phyloP scores from a whole-genome alignment of 2,329 filamentous ascomycete genomes.

The Tolypocladium amazonense region DNA sequence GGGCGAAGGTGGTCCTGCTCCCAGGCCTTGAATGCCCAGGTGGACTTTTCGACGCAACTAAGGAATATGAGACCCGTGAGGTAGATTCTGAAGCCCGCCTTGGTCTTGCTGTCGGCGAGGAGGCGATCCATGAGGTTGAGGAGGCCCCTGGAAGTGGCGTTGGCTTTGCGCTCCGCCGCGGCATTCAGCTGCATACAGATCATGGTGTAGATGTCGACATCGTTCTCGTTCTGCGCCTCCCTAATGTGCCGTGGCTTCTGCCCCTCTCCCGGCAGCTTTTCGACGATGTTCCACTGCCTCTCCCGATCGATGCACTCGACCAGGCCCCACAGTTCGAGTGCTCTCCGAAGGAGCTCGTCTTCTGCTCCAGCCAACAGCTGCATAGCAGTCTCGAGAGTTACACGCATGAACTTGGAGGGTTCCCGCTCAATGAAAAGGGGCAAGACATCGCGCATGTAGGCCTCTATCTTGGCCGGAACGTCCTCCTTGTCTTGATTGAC shows the following conservation, averaged over 20 bases:
- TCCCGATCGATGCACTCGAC: conserved; percentile 57
- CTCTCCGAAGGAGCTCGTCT: conserved; percentile 46
- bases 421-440: conserved; percentile 48
- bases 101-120: conserved; percentile 49
- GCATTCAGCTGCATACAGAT: conserved; percentile 55
- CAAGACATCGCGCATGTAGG: conserved; percentile 48
- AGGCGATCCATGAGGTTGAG: conserved; percentile 51
- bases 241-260: conserved; percentile 35
- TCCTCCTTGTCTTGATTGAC: conserved; percentile 53
- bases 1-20: conserved; percentile 49
- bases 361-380: conserved; percentile 33
- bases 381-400: conserved; percentile 44
- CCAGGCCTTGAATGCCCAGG: conserved; percentile 60
- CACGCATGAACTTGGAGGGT: conserved; percentile 47
- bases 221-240: conserved; percentile 34
- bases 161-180: conserved; percentile 53
- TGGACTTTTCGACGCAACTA: conserved; percentile 57
- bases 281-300: conserved; percentile 47
- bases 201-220: conserved; percentile 48
- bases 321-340: conserved; percentile 53
- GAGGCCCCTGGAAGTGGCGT: conserved; percentile 45
- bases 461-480: conserved; percentile 46
- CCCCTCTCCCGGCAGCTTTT: conserved; percentile 31
- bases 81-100: conserved; percentile 50
- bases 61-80: conserved; percentile 51